Evolutionary conservation across 2,329 filamentous ascomycete species (phyloP).

Genomic region (Fusarium scirpi): DNA sequence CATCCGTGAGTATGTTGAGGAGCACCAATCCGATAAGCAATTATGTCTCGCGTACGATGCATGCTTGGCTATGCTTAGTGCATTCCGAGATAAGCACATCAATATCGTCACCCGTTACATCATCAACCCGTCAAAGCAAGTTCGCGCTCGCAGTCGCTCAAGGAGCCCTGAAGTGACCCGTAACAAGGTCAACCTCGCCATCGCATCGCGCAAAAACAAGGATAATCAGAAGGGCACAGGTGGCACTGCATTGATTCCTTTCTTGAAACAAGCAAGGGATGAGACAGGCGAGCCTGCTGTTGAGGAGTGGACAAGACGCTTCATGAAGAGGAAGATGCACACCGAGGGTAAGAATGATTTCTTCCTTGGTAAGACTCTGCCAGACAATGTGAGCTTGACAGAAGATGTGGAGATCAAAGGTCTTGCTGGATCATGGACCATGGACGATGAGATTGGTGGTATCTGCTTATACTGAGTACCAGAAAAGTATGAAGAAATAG

Average conservation of each 20-base stretch:
- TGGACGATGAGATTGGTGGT: slow-evolving; percentile 81
- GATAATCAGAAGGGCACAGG: slow-evolving; percentile 86
- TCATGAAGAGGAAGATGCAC: slow-evolving; percentile 66
- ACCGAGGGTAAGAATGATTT: slow-evolving; percentile 66
- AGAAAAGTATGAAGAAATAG: not conserved
- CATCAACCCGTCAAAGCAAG: slow-evolving; percentile 85
- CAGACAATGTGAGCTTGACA: slow-evolving; percentile 52
- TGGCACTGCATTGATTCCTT: slow-evolving; percentile 92
- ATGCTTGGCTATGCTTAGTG: slow-evolving; percentile 77
- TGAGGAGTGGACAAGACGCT: slow-evolving; percentile 69
- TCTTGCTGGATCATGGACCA: slow-evolving; percentile 87
- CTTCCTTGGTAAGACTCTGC: slow-evolving; percentile 66
- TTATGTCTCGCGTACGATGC: slow-evolving; percentile 89
- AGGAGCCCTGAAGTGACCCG: slow-evolving; percentile 66
- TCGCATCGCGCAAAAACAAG: slow-evolving; percentile 63
- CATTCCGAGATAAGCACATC: slow-evolving; percentile 92
- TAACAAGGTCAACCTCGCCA: slow-evolving; percentile 70
- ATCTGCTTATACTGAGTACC: slow-evolving; percentile 64
- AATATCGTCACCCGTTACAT: slow-evolving; percentile 97
- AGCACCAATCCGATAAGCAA: slow-evolving; percentile 68
- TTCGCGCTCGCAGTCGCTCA: slow-evolving; percentile 72
- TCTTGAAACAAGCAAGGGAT: slow-evolving; percentile 95
- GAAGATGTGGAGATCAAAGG: slow-evolving; percentile 69
- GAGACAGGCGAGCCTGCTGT: slow-evolving; percentile 95
- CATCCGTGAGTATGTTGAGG: slow-evolving; percentile 84